Percentiles rank a stretch among this genome's conserved stretches.
phyloP scores from a whole-genome alignment of 345 rosid species.

The Populus davidiana region DNA sequence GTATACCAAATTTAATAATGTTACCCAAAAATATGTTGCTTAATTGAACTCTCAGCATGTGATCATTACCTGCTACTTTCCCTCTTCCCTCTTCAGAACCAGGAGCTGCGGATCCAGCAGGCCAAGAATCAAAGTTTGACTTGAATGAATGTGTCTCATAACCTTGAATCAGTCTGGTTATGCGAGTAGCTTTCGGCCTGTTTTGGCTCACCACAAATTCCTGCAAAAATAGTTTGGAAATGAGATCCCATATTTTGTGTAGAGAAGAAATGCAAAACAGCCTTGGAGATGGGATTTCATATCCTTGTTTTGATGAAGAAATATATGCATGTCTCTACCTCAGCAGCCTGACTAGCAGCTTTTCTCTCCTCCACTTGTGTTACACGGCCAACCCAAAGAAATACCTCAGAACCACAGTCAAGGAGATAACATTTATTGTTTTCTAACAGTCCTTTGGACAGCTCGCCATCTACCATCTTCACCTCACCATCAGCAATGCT shows the following conservation, averaged over 20 bases:
- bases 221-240: slow-evolving; percentile 43
- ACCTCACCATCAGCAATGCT: slow-evolving; percentile 67
- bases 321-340: slow-evolving; percentile 47
- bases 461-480: slow-evolving; percentile 59
- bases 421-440: slow-evolving; percentile 76
- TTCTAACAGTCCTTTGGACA: slow-evolving; percentile 77
- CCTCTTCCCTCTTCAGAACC: slow-evolving; percentile 97
- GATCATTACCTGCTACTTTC: slow-evolving; percentile 85
- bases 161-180: slow-evolving; percentile 86
- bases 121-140: slow-evolving; percentile 94
- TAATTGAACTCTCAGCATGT: slow-evolving; percentile 10
- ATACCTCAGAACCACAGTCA: slow-evolving; percentile 84
- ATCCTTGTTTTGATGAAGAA: slow-evolving; percentile 6
- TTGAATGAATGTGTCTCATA: slow-evolving; percentile 89
- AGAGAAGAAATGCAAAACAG: background rate
- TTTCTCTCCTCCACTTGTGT: slow-evolving; percentile 98
- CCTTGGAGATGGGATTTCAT: slow-evolving; percentile 22
- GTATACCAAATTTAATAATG: slow-evolving; percentile 24
- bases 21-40: slow-evolving; percentile 8
- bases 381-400: slow-evolving; percentile 97
- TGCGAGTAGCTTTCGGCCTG: slow-evolving; percentile 80
- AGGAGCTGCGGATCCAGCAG: slow-evolving; percentile 73
- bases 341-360: slow-evolving; percentile 74
- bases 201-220: slow-evolving; percentile 67
- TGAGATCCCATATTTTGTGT: slow-evolving; percentile 18